phyloP scores from a whole-genome alignment of 345 rosid genomes.

The Orychophragmus violaceus region DNA sequence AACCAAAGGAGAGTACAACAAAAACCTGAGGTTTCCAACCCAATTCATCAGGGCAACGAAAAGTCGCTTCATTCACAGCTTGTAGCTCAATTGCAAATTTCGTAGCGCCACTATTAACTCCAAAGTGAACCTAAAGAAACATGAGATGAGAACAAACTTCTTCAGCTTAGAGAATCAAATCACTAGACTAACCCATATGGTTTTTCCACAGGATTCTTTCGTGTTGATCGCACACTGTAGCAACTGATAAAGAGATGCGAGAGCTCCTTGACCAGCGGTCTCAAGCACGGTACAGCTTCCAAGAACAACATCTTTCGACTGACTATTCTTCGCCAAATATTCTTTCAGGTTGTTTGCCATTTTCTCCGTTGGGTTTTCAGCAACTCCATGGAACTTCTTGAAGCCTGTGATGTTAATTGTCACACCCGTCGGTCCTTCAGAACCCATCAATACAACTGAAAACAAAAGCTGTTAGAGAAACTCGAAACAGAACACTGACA shows the following conservation, averaged over 20 bases:
- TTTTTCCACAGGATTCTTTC: too few relatives aligned
- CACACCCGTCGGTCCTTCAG: constrained; percentile 80
- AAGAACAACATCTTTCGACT: constrained; percentile 63
- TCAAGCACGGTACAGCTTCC: constrained; percentile 82
- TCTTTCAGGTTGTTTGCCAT: constrained; percentile 64
- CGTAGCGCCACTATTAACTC: constrained; percentile 93
- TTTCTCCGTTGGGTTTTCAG: constrained; percentile 91
- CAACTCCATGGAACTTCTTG: constrained; percentile 96
- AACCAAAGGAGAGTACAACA: constrained; percentile 4
- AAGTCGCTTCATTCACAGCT: constrained; percentile 97
- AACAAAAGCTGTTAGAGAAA: background rate
- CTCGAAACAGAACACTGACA: constrained; percentile 12
- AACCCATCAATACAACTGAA: constrained; percentile 63
- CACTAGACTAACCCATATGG: constrained; percentile 83
- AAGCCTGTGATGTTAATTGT: constrained; percentile 89
- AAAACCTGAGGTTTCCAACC: constrained; percentile 99
- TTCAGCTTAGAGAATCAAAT: background rate
- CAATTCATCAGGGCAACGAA: constrained; percentile 94
- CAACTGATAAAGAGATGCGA: constrained; percentile 50
- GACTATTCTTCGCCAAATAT: constrained; percentile 58
- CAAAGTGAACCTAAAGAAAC: constrained; percentile 83
- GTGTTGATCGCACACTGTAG: too few relatives aligned
- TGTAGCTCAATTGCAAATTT: constrained; percentile 85
- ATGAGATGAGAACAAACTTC: too few relatives aligned
- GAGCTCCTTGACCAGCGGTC: constrained; percentile 86